Evolutionary conservation across 2,329 filamentous ascomycete species (phyloP).

Genomic region (Davidsoniella eucalypti): DNA sequence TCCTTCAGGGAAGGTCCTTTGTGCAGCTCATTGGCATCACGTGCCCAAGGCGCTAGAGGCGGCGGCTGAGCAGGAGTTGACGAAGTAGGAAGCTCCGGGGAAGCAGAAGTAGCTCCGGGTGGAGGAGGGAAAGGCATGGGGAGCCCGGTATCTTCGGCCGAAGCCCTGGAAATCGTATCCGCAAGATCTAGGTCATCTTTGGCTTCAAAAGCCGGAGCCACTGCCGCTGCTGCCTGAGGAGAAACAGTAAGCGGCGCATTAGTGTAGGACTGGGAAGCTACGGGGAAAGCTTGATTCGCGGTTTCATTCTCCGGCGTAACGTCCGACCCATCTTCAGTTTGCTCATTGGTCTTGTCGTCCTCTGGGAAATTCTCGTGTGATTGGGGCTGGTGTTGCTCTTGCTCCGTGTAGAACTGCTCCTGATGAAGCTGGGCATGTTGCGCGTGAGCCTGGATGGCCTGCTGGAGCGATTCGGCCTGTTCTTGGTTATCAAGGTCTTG

Average conservation of each 20-base stretch:
- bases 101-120: conserved; percentile 7
- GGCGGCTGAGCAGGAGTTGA: conserved; percentile 33
- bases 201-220: conserved; percentile 58
- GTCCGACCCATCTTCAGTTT: not conserved
- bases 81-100: conserved; percentile 39
- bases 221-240: not conserved
- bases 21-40: conserved; percentile 56
- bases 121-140: conserved; percentile 62
- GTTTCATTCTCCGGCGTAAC: no score
- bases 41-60: conserved; percentile 87
- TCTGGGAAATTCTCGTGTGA: no score
- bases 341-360: not conserved
- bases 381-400: no score
- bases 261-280: no score
- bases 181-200: conserved; percentile 38
- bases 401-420: no score
- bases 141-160: conserved; percentile 33
- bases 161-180: conserved; percentile 20
- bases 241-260: not conserved
- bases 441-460: conserved; percentile 17
- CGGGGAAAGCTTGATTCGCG: no score
- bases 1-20: conserved; percentile 89
- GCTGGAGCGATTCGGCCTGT: conserved; percentile 16
- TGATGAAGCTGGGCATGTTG: no score
- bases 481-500: conserved; percentile 48